A percentile compares a stretch with the other conserved stretches of the same genome.
Evolutionary conservation across 441 rosid species (phyloP).

Genomic region (Brassica balearica): DNA sequence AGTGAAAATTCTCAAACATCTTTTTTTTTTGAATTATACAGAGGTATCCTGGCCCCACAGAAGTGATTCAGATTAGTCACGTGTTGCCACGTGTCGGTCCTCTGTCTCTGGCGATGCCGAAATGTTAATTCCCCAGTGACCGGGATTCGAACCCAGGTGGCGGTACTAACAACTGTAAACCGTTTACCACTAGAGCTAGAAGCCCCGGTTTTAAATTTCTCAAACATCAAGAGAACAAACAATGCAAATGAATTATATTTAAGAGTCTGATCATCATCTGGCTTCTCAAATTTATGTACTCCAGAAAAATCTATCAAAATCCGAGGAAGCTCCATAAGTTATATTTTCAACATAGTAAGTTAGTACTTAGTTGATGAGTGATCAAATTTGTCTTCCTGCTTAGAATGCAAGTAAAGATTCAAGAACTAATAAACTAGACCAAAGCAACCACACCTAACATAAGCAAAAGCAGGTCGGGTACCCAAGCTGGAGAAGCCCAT

Average conservation of each 20-base stretch:
- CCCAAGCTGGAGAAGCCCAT: neutral
- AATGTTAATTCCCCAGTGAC: too few species aligned
- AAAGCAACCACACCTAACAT: neutral
- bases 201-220: too few species aligned
- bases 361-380: slow-evolving; percentile 15
- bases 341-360: slow-evolving; percentile 34
- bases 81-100: too few species aligned
- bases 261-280: slow-evolving; percentile 84
- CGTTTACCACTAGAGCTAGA: too few species aligned
- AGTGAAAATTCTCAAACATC: slow-evolving; percentile 60
- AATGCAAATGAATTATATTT: slow-evolving; percentile 83
- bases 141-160: too few species aligned
- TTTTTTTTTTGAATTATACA: too few species aligned
- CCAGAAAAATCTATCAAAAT: slow-evolving; percentile 75
- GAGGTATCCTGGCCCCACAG: too few species aligned
- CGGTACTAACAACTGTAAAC: too few species aligned
- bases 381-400: neutral
- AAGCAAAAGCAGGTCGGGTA: neutral
- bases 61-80: too few species aligned
- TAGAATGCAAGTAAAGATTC: neutral
- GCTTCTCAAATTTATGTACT: slow-evolving; percentile 87
- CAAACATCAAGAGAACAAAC: slow-evolving; percentile 48
- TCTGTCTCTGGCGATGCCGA: too few species aligned
- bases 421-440: slow-evolving; percentile 19
- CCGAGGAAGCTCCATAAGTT: slow-evolving; percentile 41